Conservation (phyloP, 805 yeast genomes). For the Wickerhamomyces tratensis region DNA sequence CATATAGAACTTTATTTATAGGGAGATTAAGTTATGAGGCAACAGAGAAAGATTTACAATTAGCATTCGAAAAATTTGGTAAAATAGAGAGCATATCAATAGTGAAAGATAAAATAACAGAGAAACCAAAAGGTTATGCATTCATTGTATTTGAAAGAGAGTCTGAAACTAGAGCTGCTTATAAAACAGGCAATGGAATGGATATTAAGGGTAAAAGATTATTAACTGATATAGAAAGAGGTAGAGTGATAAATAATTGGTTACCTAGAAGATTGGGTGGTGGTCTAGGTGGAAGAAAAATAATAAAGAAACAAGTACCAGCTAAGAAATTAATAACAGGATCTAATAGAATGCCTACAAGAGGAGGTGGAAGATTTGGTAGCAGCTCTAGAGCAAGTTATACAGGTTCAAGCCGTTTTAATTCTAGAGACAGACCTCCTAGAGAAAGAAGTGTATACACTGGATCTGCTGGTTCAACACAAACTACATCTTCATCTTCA, state of each 20-base stretch:
- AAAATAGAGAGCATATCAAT: conserved; percentile 53
- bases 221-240: conserved; percentile 66
- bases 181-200: conserved; percentile 44
- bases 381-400: conserved; percentile 8
- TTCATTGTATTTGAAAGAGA: conserved; percentile 64
- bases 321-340: conserved; percentile 2
- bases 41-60: conserved; percentile 60
- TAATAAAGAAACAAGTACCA: conserved; percentile 7
- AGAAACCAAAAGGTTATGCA: conserved; percentile 72
- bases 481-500: not conserved
- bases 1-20: conserved; percentile 70
- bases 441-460: conserved; percentile 4
- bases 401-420: conserved; percentile 6
- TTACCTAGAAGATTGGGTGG: conserved; percentile 77
- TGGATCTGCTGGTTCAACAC: not conserved
- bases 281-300: conserved; percentile 75
- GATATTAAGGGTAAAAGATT: conserved; percentile 43
- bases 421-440: conserved; percentile 11
- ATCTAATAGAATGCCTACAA: conserved; percentile 5
- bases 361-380: conserved; percentile 2
- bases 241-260: conserved; percentile 58
- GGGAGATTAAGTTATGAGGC: conserved; percentile 58
- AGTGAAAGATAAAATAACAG: conserved; percentile 41
- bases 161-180: conserved; percentile 51
- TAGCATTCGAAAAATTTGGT: conserved; percentile 57